Evolutionary conservation across 352 stramenopile genomes (phyloP).

Genomic region (Phytophthora agathidicida): DNA sequence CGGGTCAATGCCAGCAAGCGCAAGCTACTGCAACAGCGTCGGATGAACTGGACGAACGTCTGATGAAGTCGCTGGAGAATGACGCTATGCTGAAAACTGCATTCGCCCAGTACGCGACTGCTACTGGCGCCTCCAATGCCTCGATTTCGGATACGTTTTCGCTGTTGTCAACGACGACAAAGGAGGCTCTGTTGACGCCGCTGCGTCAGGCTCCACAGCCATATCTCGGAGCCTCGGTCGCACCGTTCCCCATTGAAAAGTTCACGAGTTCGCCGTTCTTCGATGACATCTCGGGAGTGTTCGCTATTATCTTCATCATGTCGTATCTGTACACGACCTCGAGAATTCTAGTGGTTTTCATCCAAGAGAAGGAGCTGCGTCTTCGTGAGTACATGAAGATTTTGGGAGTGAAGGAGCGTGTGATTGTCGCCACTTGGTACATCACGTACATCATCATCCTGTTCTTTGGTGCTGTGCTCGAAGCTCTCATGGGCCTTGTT

Average conservation of each 20-base stretch:
- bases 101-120: slow-evolving; percentile 9
- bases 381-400: slow-evolving; percentile 91
- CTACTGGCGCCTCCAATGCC: slow-evolving; percentile 4
- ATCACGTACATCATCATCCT: slow-evolving; percentile 90
- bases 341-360: slow-evolving; percentile 77
- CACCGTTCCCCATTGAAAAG: slow-evolving; percentile 45
- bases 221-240: slow-evolving; percentile 33
- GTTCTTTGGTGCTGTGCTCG: slow-evolving; percentile 59
- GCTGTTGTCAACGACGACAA: slow-evolving; percentile 19
- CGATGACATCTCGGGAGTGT: slow-evolving; percentile 54
- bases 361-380: slow-evolving; percentile 89
- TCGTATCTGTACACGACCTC: slow-evolving; percentile 89
- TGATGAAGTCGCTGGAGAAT: slow-evolving; percentile 43
- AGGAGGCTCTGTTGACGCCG: slow-evolving; percentile 27
- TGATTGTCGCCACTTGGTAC: slow-evolving; percentile 71
- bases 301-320: slow-evolving; percentile 89
- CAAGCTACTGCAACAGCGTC: slow-evolving; percentile 33
- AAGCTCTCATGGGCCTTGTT: slow-evolving; percentile 41
- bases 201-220: slow-evolving; percentile 53
- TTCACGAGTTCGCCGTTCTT: slow-evolving; percentile 64
- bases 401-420: slow-evolving; percentile 86
- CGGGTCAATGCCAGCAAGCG: slow-evolving; percentile 42
- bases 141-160: slow-evolving; percentile 21
- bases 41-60: slow-evolving; percentile 24
- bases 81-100: slow-evolving; percentile 44